Evolutionary conservation across 1,139 yeast species (phyloP), one percentile per base, ranked within the genome.

Genomic region (Kodamaea derodonti): DNA sequence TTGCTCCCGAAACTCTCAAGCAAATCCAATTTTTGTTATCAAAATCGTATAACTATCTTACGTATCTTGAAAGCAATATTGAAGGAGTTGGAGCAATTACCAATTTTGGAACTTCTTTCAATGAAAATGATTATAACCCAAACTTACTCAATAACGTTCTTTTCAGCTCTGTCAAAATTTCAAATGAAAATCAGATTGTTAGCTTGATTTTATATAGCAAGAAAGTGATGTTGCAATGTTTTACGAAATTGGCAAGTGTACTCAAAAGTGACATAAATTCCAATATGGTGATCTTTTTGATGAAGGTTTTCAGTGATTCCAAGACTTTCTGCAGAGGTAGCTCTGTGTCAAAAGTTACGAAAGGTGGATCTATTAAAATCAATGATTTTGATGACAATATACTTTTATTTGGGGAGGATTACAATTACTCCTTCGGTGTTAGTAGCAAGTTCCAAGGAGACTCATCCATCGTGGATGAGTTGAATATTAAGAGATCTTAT

Each of bases 1-100:
- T 65, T 28, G 57, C 72, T 0, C 72, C 74, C 0, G 75, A 69
- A 35, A 56, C 67, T 6, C 56, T 65, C 33, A 68, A 66, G 44
- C 75, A 66, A 38, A 51, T 69, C 20, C 74, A 65, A 36, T 66
- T 66, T 37, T 56, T 69, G 30, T 52, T 70, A 37, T 59, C 69
- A 2, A 70, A 69, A 39, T 58, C 75, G 0, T 66, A 63, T 45
- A 68, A 67, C 40, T 69, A 69, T 37, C 46, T 69, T 36, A 60
- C 68, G 3, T 65, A 60, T 36, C 54, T 69, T 42, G 75, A 69
- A 43, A 68, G 62, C 33, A 61, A 59, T 37, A 48, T 62, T 34
- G 69, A 62, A n/a, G 43, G 43, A 0, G 52, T 68, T 15, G 69
- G 71, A 1, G 44, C 53, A 1, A 46, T 65, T 3, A 68, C 74